Conservation (phyloP, 352 stramenopile genomes). For the Blastocystis sp. region DNA sequence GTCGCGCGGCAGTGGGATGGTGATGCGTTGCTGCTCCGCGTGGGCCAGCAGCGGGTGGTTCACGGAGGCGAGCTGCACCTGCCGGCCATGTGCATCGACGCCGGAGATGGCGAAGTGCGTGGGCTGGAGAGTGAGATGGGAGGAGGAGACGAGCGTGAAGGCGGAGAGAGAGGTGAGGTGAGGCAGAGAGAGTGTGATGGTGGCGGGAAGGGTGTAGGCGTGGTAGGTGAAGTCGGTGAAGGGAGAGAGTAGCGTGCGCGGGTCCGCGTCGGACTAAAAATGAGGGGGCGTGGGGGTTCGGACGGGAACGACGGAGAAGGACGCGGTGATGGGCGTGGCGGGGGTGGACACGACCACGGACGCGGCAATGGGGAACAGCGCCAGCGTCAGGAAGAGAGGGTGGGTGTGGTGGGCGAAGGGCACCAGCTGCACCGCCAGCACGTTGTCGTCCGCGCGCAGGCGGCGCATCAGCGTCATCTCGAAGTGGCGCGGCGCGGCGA, state of each 20-base stretch:
- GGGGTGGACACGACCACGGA: neutral
- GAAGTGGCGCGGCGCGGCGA: too few species aligned
- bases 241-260: neutral
- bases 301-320: conserved; percentile 4
- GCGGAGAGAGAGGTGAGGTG: conserved; percentile 2
- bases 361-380: neutral
- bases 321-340: neutral
- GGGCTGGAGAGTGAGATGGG: conserved; percentile 3
- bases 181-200: neutral
- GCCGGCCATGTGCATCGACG: neutral
- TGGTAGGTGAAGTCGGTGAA: conserved; percentile 18
- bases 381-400: neutral
- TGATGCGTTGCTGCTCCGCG: neutral
- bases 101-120: conserved; percentile 1
- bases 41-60: neutral
- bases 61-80: neutral
- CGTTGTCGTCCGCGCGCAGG: neutral
- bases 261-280: neutral
- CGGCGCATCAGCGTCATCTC: neutral
- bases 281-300: neutral
- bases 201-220: neutral
- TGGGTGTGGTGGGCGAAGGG: neutral
- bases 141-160: conserved; percentile 15
- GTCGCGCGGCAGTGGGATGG: neutral
- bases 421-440: conserved; percentile 14